A percentile compares a stretch with the other conserved stretches of the same genome.
Conservation (phyloP, 2,329 filamentous ascomycete species). For the Sclerotinia nivalis region DNA sequence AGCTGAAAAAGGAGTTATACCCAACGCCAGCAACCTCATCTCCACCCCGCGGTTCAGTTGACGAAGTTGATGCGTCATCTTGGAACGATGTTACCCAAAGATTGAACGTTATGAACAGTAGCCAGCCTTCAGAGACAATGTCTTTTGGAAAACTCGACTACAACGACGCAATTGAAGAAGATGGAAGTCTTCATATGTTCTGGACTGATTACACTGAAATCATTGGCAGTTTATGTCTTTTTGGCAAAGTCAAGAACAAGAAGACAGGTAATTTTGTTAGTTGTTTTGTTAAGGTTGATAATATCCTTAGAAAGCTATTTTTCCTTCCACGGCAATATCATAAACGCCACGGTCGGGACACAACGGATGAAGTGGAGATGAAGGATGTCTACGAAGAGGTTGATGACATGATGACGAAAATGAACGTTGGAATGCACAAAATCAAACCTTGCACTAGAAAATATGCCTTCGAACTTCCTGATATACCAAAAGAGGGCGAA, state of each 20-base stretch:
- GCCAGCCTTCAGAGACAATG: conserved; percentile 62
- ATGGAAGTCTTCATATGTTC: conserved; percentile 91
- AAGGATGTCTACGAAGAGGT: conserved; percentile 88
- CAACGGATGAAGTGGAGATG: conserved; percentile 79
- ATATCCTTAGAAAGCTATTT: conserved; percentile 87
- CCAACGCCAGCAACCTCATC: conserved; percentile 77
- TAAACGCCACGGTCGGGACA: conserved; percentile 65
- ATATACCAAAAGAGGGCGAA: conserved; percentile 82
- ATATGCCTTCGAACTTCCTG: conserved; percentile 90
- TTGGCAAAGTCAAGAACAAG: conserved; percentile 94
- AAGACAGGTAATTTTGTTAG: conserved; percentile 77
- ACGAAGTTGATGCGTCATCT: conserved; percentile 72
- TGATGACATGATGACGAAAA: conserved; percentile 80
- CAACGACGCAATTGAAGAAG: conserved; percentile 85
- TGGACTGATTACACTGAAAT: conserved; percentile 96
- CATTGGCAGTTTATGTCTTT: conserved; percentile 87
- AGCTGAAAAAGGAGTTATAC: conserved; percentile 67
- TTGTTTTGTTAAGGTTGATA: conserved; percentile 95
- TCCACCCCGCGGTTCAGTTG: conserved; percentile 60
- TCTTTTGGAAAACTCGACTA: conserved; percentile 78
- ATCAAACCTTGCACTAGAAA: conserved; percentile 88
- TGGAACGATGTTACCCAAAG: conserved; percentile 88
- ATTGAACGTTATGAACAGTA: conserved; percentile 80
- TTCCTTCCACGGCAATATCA: conserved; percentile 78
- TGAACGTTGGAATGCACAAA: conserved; percentile 87